phyloP scores from a whole-genome alignment of 75 land plant species.

The Ceratopteris richardii region DNA sequence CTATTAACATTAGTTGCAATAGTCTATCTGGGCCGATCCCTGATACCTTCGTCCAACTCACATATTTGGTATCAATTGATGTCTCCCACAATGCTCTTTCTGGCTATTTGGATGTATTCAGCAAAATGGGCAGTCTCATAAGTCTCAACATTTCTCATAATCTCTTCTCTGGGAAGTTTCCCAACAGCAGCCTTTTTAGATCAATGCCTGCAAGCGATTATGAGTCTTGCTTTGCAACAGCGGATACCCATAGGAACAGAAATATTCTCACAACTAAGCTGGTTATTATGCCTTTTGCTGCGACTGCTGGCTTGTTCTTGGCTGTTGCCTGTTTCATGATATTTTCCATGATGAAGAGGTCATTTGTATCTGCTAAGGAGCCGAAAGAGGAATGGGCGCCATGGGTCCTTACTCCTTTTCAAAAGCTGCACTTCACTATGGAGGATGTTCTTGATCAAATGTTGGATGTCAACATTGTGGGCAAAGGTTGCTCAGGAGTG shows the following conservation, averaged over 20 bases:
- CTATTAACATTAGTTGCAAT: constrained; percentile 33
- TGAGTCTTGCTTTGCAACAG: neutral
- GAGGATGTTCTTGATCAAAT: constrained; percentile 19
- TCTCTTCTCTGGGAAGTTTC: constrained; percentile 48
- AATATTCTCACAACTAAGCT: constrained; percentile 4
- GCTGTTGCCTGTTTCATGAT: constrained; percentile 8
- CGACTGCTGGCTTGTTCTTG: too few species aligned
- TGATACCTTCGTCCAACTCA: constrained; percentile 9
- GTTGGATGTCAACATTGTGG: constrained; percentile 22
- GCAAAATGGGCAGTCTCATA: constrained; percentile 27
- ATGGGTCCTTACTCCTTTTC: constrained; percentile 42
- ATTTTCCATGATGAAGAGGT: neutral
- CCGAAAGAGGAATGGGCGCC: constrained; percentile 23
- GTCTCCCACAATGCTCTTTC: constrained; percentile 32
- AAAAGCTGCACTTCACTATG: constrained; percentile 33
- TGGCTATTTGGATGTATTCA: constrained; percentile 25
- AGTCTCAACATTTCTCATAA: constrained; percentile 49
- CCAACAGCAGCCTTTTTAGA: constrained; percentile 36
- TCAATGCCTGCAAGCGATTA: constrained; percentile 24
- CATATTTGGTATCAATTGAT: constrained; percentile 25
- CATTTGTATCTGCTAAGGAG: neutral
- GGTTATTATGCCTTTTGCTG: neutral
- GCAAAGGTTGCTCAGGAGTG: constrained; percentile 38
- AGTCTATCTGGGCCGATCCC: constrained; percentile 32
- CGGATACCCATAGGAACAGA: neutral